Evolutionary conservation across 495 filamentous ascomycete species (phyloP), one percentile per base, ranked within the genome.

Genomic region (Lindgomyces ingoldianus): DNA sequence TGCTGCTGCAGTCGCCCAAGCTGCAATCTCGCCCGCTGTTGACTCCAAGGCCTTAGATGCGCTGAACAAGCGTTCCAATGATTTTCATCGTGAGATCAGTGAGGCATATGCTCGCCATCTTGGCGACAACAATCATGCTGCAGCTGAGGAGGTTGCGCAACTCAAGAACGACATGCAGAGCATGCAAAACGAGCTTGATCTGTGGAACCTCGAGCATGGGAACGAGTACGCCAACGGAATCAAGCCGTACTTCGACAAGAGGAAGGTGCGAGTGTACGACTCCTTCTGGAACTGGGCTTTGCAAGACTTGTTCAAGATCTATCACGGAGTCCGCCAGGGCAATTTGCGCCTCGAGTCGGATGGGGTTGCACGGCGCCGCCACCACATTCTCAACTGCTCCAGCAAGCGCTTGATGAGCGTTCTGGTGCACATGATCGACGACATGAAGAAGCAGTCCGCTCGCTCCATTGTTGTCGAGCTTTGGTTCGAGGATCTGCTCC

Each of bases 201-300:
- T 98, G 6, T 98, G 95, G 95, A 91, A 85, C 64, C 83, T 87
- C n/a, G 94, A 99, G 72, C 95, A 98, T 70, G 94, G 94, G 33
- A 94, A 98, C 56, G 88, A 96, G 77, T 99, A 98, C 70, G 95
- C 94, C 4, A 79, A 85, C 12, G 94, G 94, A 46, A 98, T 99
- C 67, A 91, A 96, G 74, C 95, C 94, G 0, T 84, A 91, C 4
- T 99, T 99, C 75, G 92, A 89, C 72, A 79, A 88, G 1, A 83
- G 97, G 18, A 99, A 99, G 76, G 93, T 93, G n/a, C 87, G 94
- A 74, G 86, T 96, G 12, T 99, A 98, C 77, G 94, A 99, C 75
- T 98, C 94, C 0, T 94, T 91, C 0, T 99, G 94, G 94, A 99
- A 99, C 74, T 99, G 94, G 94, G 94, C 91, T 33, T 89, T 95